These are phyloP conservation scores for Aspergillus hortae DNA, from an alignment of 2,329 filamentous ascomycete genomes.

Conservation along the genomic window DNA sequence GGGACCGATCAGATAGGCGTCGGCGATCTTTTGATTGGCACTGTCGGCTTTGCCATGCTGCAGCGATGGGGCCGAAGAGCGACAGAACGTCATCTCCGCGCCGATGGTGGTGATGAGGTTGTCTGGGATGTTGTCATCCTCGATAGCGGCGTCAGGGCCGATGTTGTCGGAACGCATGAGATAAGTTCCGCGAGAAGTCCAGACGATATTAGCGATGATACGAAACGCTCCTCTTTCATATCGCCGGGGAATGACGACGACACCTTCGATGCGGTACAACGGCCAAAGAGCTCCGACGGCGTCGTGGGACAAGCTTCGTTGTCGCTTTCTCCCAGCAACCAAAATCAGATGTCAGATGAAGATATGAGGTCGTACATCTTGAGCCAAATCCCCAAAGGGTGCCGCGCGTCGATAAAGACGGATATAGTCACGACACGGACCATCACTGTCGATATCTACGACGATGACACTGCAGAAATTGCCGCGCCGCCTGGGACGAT, in stretches of 20 bases:
- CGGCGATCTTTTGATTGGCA: slow-evolving; percentile 42
- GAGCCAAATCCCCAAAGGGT: slow-evolving; percentile 41
- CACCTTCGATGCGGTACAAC: slow-evolving; percentile 37
- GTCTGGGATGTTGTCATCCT: slow-evolving; percentile 49
- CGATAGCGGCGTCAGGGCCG: slow-evolving; percentile 44
- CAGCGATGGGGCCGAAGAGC: slow-evolving; percentile 46
- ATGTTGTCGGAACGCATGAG: slow-evolving; percentile 43
- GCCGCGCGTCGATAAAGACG: slow-evolving; percentile 41
- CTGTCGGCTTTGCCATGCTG: slow-evolving; percentile 43
- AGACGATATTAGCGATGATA: slow-evolving; percentile 43
- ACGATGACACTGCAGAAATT: slow-evolving; percentile 41
- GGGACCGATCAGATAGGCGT: slow-evolving; percentile 40
- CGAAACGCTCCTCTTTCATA: slow-evolving; percentile 53
- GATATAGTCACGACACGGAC: slow-evolving; percentile 44
- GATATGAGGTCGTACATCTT: slow-evolving; percentile 48
- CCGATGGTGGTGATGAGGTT: slow-evolving; percentile 41
- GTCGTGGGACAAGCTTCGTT: slow-evolving; percentile 23
- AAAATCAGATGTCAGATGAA: slow-evolving; percentile 41
- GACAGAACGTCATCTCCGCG: slow-evolving; percentile 39
- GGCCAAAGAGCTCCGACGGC: slow-evolving; percentile 25
- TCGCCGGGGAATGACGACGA: slow-evolving; percentile 35
- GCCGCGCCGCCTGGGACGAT: slow-evolving; percentile 44
- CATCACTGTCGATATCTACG: slow-evolving; percentile 46
- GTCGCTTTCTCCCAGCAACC: slow-evolving; percentile 31
- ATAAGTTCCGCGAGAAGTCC: slow-evolving; percentile 30